Percentiles rank a stretch among this genome's conserved stretches.
Conservation (phyloP, 2,329 filamentous ascomycete genomes). For the Neobulgaria alba region DNA sequence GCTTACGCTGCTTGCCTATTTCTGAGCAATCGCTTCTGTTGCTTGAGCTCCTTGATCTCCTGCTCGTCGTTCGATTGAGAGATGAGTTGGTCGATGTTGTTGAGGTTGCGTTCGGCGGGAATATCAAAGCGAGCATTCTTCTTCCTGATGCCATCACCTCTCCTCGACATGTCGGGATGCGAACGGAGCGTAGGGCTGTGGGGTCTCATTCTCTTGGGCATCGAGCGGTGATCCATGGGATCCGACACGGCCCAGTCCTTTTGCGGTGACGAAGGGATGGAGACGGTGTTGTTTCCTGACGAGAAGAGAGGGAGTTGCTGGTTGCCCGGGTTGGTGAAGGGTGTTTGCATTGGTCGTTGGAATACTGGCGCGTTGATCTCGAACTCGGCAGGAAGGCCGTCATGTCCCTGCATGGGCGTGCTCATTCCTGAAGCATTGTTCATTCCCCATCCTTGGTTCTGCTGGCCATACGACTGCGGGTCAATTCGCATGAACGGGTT, state of each 20-base stretch:
- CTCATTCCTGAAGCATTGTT: conserved; percentile 56
- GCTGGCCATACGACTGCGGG: conserved; percentile 35
- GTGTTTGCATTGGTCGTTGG: conserved; percentile 41
- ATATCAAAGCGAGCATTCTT: conserved; percentile 99
- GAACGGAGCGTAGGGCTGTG: conserved; percentile 60
- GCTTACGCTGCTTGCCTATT: conserved; percentile 96
- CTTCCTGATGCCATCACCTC: conserved; percentile 67
- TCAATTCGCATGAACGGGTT: conserved; percentile 62
- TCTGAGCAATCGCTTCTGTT: conserved; percentile 88
- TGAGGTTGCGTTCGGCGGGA: conserved; percentile 82
- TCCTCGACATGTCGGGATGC: conserved; percentile 58
- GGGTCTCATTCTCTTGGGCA: conserved; percentile 54
- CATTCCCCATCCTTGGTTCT: conserved; percentile 25
- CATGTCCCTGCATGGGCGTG: conserved; percentile 65
- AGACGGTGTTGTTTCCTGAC: conserved; percentile 38
- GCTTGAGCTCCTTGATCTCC: conserved; percentile 96
- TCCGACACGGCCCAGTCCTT: conserved; percentile 48
- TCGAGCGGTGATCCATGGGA: conserved; percentile 37
- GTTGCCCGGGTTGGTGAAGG: conserved; percentile 44
- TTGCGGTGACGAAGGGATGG: conserved; percentile 48
- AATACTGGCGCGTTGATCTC: conserved; percentile 44
- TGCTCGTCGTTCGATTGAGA: conserved; percentile 80
- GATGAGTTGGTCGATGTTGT: conserved; percentile 92
- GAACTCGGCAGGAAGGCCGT: conserved; percentile 50
- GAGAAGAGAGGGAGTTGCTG: conserved; percentile 47